Conservation (phyloP, 2,329 filamentous ascomycete genomes). For the Fusarium compactum region DNA sequence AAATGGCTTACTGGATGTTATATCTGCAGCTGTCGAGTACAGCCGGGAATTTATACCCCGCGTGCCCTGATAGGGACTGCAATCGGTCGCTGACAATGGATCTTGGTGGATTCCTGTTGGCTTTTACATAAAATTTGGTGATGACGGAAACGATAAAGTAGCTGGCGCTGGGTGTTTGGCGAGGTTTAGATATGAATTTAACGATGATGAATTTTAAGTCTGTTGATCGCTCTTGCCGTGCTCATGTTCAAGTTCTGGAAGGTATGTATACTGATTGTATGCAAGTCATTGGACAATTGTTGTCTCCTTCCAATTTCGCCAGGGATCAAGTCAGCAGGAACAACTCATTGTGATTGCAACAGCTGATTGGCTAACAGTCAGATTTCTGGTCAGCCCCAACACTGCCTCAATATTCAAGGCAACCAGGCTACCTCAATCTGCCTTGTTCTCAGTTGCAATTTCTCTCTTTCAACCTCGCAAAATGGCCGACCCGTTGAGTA, state of each 20-base stretch:
- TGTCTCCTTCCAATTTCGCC: not conserved
- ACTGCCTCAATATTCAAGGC: not conserved
- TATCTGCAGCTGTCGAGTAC: not conserved
- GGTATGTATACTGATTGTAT: not conserved
- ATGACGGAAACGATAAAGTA: not conserved
- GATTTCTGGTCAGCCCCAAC: not conserved
- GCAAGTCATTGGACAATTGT: not conserved
- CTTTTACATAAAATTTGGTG: not conserved
- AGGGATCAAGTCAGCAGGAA: not conserved
- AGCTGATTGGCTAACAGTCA: not conserved
- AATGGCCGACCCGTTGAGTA: constrained; percentile 16
- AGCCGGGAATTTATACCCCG: not conserved
- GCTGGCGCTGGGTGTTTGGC: constrained; percentile 2
- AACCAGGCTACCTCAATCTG: not conserved
- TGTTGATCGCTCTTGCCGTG: no score
- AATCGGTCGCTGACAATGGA: not conserved
- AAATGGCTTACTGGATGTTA: constrained; percentile 6
- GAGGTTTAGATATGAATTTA: constrained; percentile 1
- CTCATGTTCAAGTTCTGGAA: not conserved
- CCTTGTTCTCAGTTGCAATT: not conserved
- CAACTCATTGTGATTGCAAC: not conserved
- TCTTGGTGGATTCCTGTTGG: not conserved
- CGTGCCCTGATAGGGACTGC: not conserved
- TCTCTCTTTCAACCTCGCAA: not conserved
- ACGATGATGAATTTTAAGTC: not conserved